A percentile compares a stretch with the other conserved stretches of the same genome.
phyloP scores from a whole-genome alignment of 129 eudicot species.

The carrot (Daucus carota) region DNA sequence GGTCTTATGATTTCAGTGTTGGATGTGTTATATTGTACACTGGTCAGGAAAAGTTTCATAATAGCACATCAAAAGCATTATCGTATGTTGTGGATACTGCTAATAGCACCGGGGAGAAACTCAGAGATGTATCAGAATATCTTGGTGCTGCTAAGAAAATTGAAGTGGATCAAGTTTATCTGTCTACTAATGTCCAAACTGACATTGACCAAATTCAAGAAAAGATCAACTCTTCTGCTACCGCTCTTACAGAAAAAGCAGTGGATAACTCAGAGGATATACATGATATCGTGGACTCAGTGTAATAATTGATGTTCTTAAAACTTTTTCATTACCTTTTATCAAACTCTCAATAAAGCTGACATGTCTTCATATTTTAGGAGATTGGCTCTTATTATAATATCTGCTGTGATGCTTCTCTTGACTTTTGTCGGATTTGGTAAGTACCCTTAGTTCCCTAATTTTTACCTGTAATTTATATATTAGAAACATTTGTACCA shows the following conservation, averaged over 20 bases:
- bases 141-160: conserved; percentile 79
- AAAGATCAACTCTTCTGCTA: conserved; percentile 60
- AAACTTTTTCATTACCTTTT: neutral
- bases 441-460: conserved; percentile 20
- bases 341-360: neutral
- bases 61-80: conserved; percentile 60
- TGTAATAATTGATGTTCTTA: conserved; percentile 33
- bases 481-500: neutral
- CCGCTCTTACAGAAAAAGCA: conserved; percentile 44
- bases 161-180: conserved; percentile 55
- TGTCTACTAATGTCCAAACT: conserved; percentile 58
- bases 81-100: conserved; percentile 62
- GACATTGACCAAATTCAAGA: conserved; percentile 65
- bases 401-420: conserved; percentile 83
- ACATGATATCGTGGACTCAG: conserved; percentile 34
- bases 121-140: conserved; percentile 67
- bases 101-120: conserved; percentile 51
- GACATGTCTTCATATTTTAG: conserved; percentile 33
- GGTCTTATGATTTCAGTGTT: conserved; percentile 35
- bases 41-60: conserved; percentile 73
- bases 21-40: conserved; percentile 83
- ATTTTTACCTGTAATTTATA: neutral
- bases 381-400: conserved; percentile 65
- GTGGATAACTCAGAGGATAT: conserved; percentile 59
- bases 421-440: conserved; percentile 81